Conservation (phyloP, 2,329 filamentous ascomycete species). For the Aureobasidium lini region DNA sequence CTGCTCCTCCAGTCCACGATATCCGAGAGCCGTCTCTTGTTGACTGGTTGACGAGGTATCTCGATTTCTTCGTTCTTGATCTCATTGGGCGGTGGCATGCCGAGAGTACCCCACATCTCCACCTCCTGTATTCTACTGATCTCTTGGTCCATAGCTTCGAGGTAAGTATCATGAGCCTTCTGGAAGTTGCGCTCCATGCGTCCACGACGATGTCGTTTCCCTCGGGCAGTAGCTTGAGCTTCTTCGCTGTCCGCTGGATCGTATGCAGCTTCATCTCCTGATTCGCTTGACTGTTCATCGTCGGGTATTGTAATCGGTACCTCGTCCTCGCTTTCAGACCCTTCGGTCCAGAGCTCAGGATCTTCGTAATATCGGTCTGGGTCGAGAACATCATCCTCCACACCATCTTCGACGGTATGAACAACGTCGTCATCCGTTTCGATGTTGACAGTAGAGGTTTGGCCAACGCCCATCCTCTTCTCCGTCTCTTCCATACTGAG, state of each 20-base stretch:
- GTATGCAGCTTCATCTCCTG: neutral
- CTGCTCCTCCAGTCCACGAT: slow-evolving; percentile 38
- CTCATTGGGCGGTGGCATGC: slow-evolving; percentile 21
- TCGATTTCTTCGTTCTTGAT: slow-evolving; percentile 19
- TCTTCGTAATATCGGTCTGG: slow-evolving; percentile 46
- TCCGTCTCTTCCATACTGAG: slow-evolving; percentile 37
- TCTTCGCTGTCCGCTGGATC: neutral
- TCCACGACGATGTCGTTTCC: neutral
- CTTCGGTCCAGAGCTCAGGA: slow-evolving; percentile 21
- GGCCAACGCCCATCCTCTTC: slow-evolving; percentile 26
- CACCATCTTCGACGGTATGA: slow-evolving; percentile 14
- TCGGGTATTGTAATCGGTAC: neutral
- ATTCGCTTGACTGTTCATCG: neutral
- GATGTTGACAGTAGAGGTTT: neutral
- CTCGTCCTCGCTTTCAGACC: slow-evolving; percentile 17
- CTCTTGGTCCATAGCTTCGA: slow-evolving; percentile 42
- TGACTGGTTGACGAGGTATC: slow-evolving; percentile 20
- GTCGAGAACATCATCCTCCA: slow-evolving; percentile 26
- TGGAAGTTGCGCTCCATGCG: slow-evolving; percentile 1
- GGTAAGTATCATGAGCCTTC: slow-evolving; percentile 34
- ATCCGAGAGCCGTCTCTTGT: slow-evolving; percentile 31
- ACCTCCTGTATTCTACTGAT: slow-evolving; percentile 39
- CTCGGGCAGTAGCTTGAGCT: slow-evolving; percentile 14
- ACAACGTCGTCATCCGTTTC: neutral
- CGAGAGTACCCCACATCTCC: slow-evolving; percentile 38